These are phyloP conservation scores for Rhodotorula graminis DNA, from an alignment of 768 basidiomycete species.

Conservation along the genomic window DNA sequence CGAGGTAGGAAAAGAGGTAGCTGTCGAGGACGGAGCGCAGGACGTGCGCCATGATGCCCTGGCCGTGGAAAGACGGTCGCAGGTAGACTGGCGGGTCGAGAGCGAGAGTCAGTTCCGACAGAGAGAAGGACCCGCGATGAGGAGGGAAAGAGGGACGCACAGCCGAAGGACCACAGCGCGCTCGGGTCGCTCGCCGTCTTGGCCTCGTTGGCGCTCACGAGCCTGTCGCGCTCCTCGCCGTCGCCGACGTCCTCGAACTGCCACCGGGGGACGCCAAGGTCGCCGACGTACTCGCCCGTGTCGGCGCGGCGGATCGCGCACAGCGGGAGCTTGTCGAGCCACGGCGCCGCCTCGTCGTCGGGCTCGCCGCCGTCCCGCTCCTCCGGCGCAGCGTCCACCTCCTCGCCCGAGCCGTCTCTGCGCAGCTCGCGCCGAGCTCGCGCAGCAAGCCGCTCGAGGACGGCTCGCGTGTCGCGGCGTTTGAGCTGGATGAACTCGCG, in stretches of 20 bases:
- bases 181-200: constrained; percentile 1
- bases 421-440: neutral
- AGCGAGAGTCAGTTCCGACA: neutral
- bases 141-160: neutral
- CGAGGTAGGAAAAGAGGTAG: constrained; percentile 6
- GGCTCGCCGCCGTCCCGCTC: neutral
- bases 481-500: neutral
- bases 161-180: constrained; percentile 10
- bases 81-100: constrained; percentile 4
- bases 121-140: no score
- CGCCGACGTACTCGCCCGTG: constrained; percentile 24
- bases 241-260: constrained; percentile 22
- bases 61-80: neutral
- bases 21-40: constrained; percentile 7
- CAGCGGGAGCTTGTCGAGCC: neutral
- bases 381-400: neutral
- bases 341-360: neutral
- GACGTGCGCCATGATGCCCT: constrained; percentile 11
- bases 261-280: neutral
- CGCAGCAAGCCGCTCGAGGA: neutral
- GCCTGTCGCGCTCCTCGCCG: constrained; percentile 7
- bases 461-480: neutral
- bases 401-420: neutral
- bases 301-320: neutral
- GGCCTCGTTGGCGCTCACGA: constrained; percentile 5